Base-by-base conservation (phyloP, 2,329 filamentous ascomycete species). In the Aspergillus flavus region DNA sequence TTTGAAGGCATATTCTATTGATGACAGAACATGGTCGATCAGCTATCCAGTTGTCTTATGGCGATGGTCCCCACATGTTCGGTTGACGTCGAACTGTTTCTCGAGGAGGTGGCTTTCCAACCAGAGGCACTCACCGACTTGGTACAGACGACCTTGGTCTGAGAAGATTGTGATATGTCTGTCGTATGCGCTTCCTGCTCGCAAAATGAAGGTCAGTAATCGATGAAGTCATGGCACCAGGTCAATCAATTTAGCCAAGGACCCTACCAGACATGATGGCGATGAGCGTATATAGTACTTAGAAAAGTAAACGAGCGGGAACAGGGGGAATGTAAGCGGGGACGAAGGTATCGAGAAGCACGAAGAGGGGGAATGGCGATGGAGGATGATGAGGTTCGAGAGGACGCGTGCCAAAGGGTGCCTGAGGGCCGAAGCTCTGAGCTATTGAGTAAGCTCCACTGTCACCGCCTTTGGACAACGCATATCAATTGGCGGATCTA, bases 81-180 rank as follows among this genome's bases (percentile, higher is more conserved):
- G 26, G 30, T 36, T 61, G 58, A 56, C 12, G 21, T 48, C 19
- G 21, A 58, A 57, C 48, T 46, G 30, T 26, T 28, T 43, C 56
- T 32, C 19, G 30, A 30, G 6, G 59, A 41, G 3, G 23, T 32
- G 12, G 23, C 12, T 10, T 19, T 19, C 41, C 21, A 48, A 57
- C 23, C 39, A 21, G 26, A 23, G 45, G 6, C 58, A 73, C 76
- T 63, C 73, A 98, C 95, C 95, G 81, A 99, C 95, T 97, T 99
- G 95, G 81, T 98, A 99, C 79, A 99, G 86, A 79, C 95, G 90
- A 76, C 95, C 95, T 83, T 97, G 94, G 81, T 99, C 95, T 66
- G 95, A 97, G 85, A 99, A 99, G 86, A 99, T 98, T 79, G 95
- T 99, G 76, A 99, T 99, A 83, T 99, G 95, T 85, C 95, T 89